Percentiles rank a stretch among this genome's conserved stretches.
Evolutionary conservation across 768 basidiomycete genomes (phyloP).

Genomic region (Clitopilus passeckerianus): DNA sequence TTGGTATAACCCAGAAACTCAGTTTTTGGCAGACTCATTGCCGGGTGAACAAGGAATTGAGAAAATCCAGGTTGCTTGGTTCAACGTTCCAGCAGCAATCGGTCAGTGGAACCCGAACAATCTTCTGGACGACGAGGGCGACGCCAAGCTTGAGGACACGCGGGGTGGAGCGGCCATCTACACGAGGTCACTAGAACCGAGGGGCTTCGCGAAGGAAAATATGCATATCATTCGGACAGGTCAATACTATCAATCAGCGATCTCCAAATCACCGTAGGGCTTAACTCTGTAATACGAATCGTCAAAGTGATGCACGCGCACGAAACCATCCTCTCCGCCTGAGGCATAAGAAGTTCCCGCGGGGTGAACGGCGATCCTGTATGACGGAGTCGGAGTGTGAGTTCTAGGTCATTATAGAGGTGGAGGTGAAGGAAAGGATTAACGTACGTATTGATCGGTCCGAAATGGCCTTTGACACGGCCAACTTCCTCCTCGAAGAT

Average conservation of each 20-base stretch:
- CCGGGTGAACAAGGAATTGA: not conserved
- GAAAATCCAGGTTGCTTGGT: not conserved
- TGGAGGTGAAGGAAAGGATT: not conserved
- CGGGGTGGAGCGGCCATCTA: not conserved
- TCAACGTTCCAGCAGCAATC: too few species aligned
- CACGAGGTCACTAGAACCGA: too few species aligned
- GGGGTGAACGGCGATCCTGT: conserved; percentile 90
- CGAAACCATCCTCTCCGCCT: conserved; percentile 95
- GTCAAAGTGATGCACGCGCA: conserved; percentile 90
- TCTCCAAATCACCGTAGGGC: conserved; percentile 88
- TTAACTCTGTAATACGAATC: conserved; percentile 90
- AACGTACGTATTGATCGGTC: conserved; percentile 91
- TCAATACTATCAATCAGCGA: conserved; percentile 33
- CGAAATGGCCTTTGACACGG: conserved; percentile 96
- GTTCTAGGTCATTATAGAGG: not conserved
- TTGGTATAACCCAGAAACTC: not conserved
- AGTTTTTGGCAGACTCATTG: not conserved
- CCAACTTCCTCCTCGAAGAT: conserved; percentile 96
- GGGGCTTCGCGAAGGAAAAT: not conserved
- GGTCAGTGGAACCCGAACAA: not conserved
- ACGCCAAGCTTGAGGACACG: not conserved
- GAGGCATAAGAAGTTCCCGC: conserved; percentile 85
- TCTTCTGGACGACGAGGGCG: not conserved
- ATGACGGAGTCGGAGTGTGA: conserved; percentile 10
- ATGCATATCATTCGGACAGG: not conserved